Conservation (phyloP, 2,329 filamentous ascomycete genomes). For the Periconia macrospinosa region DNA sequence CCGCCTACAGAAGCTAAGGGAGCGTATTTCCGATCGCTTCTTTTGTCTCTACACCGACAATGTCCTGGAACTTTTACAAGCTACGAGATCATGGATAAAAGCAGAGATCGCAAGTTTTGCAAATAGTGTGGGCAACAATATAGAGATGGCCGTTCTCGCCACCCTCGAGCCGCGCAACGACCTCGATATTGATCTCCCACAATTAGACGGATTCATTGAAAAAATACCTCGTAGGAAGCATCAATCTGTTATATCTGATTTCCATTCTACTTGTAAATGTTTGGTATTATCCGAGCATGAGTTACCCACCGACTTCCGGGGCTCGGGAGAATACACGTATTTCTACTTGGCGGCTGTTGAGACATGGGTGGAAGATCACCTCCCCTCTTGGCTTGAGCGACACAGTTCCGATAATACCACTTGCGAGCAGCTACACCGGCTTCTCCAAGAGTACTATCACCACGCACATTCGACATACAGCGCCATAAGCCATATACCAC, state of each 20-base stretch:
- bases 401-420: constrained; percentile 19
- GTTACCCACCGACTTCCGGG: constrained; percentile 9
- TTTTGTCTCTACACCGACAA: constrained; percentile 1
- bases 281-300: constrained; percentile 6
- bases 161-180: constrained; percentile 10
- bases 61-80: too few relatives aligned
- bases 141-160: too few relatives aligned
- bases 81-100: too few relatives aligned
- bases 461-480: constrained; percentile 36
- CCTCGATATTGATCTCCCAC: constrained; percentile 17
- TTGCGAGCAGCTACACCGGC: constrained; percentile 17
- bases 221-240: constrained; percentile 7
- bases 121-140: too few relatives aligned
- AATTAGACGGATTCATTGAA: constrained; percentile 20
- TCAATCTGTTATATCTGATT: constrained; percentile 1
- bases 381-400: constrained; percentile 43
- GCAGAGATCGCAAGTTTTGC: too few relatives aligned
- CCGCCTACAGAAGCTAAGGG: constrained; percentile 25
- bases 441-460: constrained; percentile 14
- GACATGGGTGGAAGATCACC: constrained; percentile 48
- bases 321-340: constrained; percentile 13
- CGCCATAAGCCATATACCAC: constrained; percentile 39
- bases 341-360: constrained; percentile 49
- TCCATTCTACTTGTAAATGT: constrained; percentile 12
- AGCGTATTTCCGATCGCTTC: constrained; percentile 2